These are phyloP conservation scores for Saturnispora halmiae DNA, from an alignment of 805 yeast species.

Conservation along the genomic window DNA sequence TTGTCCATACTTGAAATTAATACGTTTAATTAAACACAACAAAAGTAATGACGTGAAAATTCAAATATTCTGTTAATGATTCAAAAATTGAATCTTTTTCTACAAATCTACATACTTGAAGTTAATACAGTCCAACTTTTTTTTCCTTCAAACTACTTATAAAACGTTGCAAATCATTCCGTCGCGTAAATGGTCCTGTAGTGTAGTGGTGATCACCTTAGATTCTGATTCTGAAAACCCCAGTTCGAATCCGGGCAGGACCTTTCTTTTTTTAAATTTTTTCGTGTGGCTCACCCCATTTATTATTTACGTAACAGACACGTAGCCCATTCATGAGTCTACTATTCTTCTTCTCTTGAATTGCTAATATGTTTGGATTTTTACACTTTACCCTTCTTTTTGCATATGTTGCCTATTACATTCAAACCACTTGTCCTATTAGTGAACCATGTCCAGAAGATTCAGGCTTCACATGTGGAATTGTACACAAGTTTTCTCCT, in stretches of 20 bases:
- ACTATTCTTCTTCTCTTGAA: conserved; percentile 1
- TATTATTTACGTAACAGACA: too few species aligned
- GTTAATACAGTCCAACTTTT: too few species aligned
- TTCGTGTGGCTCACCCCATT: conserved; percentile 11
- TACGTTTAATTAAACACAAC: too few species aligned
- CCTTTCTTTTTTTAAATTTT: conserved; percentile 12
- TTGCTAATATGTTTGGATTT: conserved; percentile 5
- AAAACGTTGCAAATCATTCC: not conserved
- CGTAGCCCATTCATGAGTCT: conserved; percentile 4
- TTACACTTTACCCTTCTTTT: conserved; percentile 8
- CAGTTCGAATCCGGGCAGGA: conserved; percentile 33
- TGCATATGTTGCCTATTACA: conserved; percentile 18
- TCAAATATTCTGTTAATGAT: too few species aligned
- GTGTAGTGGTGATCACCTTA: conserved; percentile 31
- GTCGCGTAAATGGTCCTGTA: conserved; percentile 16
- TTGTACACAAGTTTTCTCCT: conserved; percentile 11
- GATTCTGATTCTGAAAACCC: conserved; percentile 31
- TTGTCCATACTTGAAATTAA: too few species aligned
- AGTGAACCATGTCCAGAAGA: conserved; percentile 12
- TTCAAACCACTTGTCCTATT: conserved; percentile 21
- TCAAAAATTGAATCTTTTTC: too few species aligned
- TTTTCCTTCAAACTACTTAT: too few species aligned
- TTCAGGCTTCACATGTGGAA: conserved; percentile 17
- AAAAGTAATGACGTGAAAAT: too few species aligned
- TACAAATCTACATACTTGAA: too few species aligned